These are phyloP conservation scores for Ogataea methanolica DNA, from an alignment of 805 yeast species.

Conservation along the genomic window DNA sequence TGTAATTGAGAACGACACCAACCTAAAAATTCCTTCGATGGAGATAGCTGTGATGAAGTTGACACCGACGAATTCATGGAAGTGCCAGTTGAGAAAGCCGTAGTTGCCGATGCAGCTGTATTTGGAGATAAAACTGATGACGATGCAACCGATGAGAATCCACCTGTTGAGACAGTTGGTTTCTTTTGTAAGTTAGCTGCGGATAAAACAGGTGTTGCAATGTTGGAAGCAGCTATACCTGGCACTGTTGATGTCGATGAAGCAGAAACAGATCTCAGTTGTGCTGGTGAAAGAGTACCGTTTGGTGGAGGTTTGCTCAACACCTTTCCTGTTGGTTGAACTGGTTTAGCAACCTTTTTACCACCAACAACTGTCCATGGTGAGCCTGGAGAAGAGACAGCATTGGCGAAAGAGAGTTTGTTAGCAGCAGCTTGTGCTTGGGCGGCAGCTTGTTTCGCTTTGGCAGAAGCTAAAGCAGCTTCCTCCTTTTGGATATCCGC, in stretches of 20 bases:
- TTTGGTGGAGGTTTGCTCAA: conserved; percentile 13
- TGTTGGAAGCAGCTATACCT: too few species aligned
- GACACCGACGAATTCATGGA: neutral
- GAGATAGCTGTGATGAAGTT: conserved; percentile 25
- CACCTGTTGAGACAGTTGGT: neutral
- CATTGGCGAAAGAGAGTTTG: conserved; percentile 22
- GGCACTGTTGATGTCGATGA: conserved; percentile 18
- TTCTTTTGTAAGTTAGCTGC: conserved; percentile 29
- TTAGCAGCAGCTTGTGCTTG: conserved; percentile 7
- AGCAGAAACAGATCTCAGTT: conserved; percentile 34
- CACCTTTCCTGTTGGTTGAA: conserved; percentile 9
- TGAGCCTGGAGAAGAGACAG: conserved; percentile 12
- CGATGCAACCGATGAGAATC: conserved; percentile 22
- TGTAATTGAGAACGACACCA: conserved; percentile 71
- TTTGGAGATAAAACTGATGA: conserved; percentile 35
- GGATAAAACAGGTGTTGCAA: conserved; percentile 32
- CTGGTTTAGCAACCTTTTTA: conserved; percentile 32
- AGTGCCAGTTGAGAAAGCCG: conserved; percentile 2
- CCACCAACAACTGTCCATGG: conserved; percentile 38
- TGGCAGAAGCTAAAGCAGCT: conserved; percentile 27
- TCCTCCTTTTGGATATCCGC: conserved; percentile 64
- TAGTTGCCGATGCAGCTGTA: conserved; percentile 16
- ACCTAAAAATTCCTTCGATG: conserved; percentile 56
- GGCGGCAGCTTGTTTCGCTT: conserved; percentile 22
- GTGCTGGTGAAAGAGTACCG: conserved; percentile 26